Evolutionary conservation across 495 filamentous ascomycete genomes (phyloP), one percentile per base, ranked within the genome.

Genomic region (Cenococcum geophilum): DNA sequence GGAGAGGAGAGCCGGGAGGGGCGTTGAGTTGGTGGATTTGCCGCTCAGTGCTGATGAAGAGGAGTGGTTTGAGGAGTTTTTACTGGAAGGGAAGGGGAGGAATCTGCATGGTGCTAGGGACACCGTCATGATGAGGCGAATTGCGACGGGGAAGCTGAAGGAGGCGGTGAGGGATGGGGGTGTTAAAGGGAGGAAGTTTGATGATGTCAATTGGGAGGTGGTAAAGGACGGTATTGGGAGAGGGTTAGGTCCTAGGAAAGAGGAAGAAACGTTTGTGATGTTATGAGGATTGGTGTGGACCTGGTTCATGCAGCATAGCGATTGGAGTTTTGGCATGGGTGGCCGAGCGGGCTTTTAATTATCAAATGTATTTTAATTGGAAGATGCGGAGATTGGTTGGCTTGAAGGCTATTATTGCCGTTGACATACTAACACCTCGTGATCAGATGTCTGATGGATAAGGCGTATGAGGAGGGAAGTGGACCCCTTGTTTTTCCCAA

Each of bases 21-120:
- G 82, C 5, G 80, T 83, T 68, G 88, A 91, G 66, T 73, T 93
- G 11, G 82, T 88, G 34, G 84, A 82, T 61, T 73, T 91, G 62
- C 86, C 89, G 4, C 80, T 91, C 27, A 81, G 79, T 56, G 75
- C 76, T 6, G 76, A 81, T 37, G 89, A 93, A 73, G 87, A 89
- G 68, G 63, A 71, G 43, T 92, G 89, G 88, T 83, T 92, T 56
- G 81, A 83, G 56, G 80, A 85, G 16, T 82, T 78, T 56, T 68
- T 93, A 37, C 73, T 80, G 8, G 75, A 77, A 27, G 86, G 86
- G 16, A 83, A 80, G 49, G 86, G 84, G 9, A 82, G 76, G 61
- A 76, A 75, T n/a, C 70, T 84, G 0, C 80, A 79, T 54, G 83
- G 81, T 0, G 81, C 87, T 0, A 85, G 77, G 65, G 86, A 89